Percentiles rank a stretch among this genome's conserved stretches.
Evolutionary conservation across 306 rosid species (phyloP).

Genomic region (Argentina anserina): DNA sequence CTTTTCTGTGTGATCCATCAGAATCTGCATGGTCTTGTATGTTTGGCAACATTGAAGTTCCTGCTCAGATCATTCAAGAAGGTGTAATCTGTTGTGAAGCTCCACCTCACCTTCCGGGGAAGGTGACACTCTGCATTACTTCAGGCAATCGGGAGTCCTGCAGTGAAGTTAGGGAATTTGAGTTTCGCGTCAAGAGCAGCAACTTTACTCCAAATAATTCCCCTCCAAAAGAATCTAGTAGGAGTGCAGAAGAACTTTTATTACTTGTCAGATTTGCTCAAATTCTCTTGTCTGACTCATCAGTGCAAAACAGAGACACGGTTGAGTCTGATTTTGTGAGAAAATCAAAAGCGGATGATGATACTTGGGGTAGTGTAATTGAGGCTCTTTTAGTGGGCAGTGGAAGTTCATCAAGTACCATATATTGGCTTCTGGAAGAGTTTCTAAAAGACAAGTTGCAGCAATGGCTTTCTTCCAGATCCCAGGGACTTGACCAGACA

Average conservation of each 20-base stretch:
- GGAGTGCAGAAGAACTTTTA: constrained; percentile 71
- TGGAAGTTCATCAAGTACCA: constrained; percentile 61
- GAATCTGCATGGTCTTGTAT: constrained; percentile 81
- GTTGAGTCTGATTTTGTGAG: constrained; percentile 36
- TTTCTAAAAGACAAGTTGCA: constrained; percentile 76
- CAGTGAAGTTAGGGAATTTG: constrained; percentile 89
- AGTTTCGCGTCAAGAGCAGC: constrained; percentile 48
- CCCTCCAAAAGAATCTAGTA: constrained; percentile 41
- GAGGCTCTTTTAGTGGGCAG: constrained; percentile 64
- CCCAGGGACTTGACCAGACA: constrained; percentile 37
- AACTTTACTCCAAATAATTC: constrained; percentile 40
- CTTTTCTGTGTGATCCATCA: constrained; percentile 65
- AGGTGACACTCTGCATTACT: constrained; percentile 74
- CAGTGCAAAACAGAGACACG: constrained; percentile 25
- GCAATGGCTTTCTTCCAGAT: constrained; percentile 65
- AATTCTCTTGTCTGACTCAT: constrained; percentile 60
- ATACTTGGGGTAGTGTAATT: constrained; percentile 60
- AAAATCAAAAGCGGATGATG: constrained; percentile 48
- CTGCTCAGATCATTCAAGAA: constrained; percentile 73
- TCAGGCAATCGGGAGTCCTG: constrained; percentile 76
- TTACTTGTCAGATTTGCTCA: constrained; percentile 78
- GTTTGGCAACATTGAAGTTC: constrained; percentile 86
- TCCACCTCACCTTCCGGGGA: constrained; percentile 66
- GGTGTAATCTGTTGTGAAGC: constrained; percentile 79
- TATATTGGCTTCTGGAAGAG: constrained; percentile 78